phyloP scores from a whole-genome alignment of 2,329 filamentous ascomycete species.

The Ophiostoma ips region DNA sequence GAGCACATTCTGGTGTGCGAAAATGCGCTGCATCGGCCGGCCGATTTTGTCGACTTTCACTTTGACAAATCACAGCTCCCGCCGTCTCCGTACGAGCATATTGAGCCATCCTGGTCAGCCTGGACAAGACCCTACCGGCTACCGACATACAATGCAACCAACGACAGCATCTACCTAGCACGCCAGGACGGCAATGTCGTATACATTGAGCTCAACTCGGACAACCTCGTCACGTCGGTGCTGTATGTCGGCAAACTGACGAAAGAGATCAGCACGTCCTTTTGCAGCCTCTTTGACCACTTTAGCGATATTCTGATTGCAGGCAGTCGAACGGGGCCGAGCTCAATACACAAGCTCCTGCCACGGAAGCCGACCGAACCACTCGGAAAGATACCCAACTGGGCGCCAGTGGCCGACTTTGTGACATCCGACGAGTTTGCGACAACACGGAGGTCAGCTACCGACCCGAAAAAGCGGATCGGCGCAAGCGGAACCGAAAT shows the following conservation, averaged over 20 bases:
- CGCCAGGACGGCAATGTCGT: conserved; percentile 76
- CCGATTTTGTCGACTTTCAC: conserved; percentile 32
- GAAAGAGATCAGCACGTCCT: conserved; percentile 60
- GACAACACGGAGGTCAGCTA: conserved; percentile 11
- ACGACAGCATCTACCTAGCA: conserved; percentile 73
- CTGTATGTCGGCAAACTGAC: background rate
- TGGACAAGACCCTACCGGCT: conserved; percentile 71
- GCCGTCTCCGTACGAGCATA: conserved; percentile 31
- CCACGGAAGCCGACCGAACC: conserved; percentile 30
- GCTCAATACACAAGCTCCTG: conserved; percentile 50
- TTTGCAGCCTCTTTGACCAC: conserved; percentile 57
- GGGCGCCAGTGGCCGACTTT: conserved; percentile 45
- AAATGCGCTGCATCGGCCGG: conserved; percentile 37
- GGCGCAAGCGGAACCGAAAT: conserved; percentile 10
- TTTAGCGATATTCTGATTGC: conserved; percentile 67
- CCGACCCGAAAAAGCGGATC: background rate
- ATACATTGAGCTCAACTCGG: conserved; percentile 53
- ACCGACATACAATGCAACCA: conserved; percentile 43
- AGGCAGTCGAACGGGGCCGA: conserved; percentile 64
- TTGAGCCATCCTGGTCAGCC: conserved; percentile 57
- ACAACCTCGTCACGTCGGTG: conserved; percentile 35
- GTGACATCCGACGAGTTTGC: conserved; percentile 29
- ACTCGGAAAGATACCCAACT: conserved; percentile 49
- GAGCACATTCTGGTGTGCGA: conserved; percentile 42
- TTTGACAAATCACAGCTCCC: conserved; percentile 28